Percentiles rank a stretch among this genome's conserved stretches.
These are phyloP conservation scores for Solanum phureja DNA, from an alignment of 257 asterid species.

Conservation along the genomic window DNA sequence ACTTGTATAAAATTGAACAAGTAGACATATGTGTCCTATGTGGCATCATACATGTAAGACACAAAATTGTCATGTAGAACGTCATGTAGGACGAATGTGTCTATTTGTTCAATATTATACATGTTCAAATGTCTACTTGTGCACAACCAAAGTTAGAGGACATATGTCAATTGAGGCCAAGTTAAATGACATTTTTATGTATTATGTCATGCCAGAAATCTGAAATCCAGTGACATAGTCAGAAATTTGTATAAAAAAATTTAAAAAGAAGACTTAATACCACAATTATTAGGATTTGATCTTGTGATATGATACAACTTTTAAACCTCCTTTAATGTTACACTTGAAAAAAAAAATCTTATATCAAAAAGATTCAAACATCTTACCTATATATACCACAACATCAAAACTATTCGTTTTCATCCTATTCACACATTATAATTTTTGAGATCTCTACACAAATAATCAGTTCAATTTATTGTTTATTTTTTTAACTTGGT, in stretches of 20 bases:
- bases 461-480: background rate
- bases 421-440: background rate
- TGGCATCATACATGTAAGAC: too few species aligned
- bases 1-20: too few species aligned
- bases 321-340: background rate
- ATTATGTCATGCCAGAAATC: slow-evolving; percentile 2
- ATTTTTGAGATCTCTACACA: background rate
- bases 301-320: too few species aligned
- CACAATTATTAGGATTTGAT: background rate
- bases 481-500: background rate
- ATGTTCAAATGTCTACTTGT: too few species aligned
- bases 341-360: background rate
- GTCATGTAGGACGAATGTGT: too few species aligned
- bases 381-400: background rate
- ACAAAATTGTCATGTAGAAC: too few species aligned
- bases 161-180: too few species aligned
- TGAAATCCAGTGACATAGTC: background rate
- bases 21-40: too few species aligned
- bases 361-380: background rate
- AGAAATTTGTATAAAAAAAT: background rate
- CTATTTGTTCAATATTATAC: too few species aligned
- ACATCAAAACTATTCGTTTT: background rate
- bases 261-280: background rate
- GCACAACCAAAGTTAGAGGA: too few species aligned
- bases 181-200: too few species aligned